Conservation (phyloP, 1,139 yeast genomes). For the Sugiyamaella grinbergsii region DNA sequence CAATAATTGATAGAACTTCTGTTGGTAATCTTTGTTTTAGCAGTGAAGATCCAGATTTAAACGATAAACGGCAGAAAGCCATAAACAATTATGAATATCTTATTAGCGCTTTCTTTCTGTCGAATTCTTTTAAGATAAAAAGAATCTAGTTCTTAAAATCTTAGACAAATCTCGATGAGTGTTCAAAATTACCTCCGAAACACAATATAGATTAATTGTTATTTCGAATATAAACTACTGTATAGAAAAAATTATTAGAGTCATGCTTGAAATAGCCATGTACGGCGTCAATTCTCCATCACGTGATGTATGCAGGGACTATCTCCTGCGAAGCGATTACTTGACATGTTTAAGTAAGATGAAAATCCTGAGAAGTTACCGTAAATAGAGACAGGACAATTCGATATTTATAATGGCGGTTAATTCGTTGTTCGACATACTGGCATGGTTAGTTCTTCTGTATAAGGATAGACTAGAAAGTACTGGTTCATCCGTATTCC, state of each 20-base stretch:
- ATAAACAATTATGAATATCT: neutral
- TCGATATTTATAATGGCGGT: neutral
- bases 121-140: neutral
- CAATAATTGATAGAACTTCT: neutral
- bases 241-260: slow-evolving; percentile 1
- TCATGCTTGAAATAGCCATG: neutral
- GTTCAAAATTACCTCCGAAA: neutral
- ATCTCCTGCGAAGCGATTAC: neutral
- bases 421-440: slow-evolving; percentile 10
- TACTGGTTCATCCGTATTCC: slow-evolving; percentile 1
- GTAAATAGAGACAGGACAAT: neutral
- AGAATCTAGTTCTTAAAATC: neutral
- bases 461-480: slow-evolving; percentile 6
- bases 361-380: too few relatives aligned
- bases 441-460: slow-evolving; percentile 15
- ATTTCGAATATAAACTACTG: neutral
- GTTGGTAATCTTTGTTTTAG: neutral
- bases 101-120: neutral
- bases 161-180: too few relatives aligned
- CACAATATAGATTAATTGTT: neutral
- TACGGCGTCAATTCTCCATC: slow-evolving; percentile 7
- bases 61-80: slow-evolving; percentile 9
- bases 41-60: neutral
- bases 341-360: too few relatives aligned
- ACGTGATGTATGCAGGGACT: slow-evolving; percentile 14